Evolutionary conservation across 208 protist species (phyloP), one percentile per base, ranked within the genome.

Genomic region (Trypanosoma avium): DNA sequence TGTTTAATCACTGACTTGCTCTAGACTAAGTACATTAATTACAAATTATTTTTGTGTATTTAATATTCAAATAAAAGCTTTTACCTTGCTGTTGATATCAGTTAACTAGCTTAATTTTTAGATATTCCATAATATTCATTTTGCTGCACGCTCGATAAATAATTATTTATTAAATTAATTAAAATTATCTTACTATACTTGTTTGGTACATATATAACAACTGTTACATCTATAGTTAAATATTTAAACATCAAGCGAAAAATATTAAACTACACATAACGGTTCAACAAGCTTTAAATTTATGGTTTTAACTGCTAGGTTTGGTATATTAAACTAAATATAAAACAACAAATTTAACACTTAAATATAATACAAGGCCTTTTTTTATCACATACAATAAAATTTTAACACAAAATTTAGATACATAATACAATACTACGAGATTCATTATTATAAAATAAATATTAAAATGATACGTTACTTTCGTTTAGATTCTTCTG

Each of bases 161-260:
- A 85, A 76, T 79, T 76, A 75, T 82, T 75, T 82, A 73, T 81
- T 76, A 82, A 82, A 61, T 82, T 75, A 88, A 70, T 72, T 81
- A 82, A 68, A 85, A 79, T 76, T 74, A 82, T 84, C 68, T 84
- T 82, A 78, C 71, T 88, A 82, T 82, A 73, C 69, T 82, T 79
- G 67, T 77, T 81, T 73, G 71, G 64, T 84, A 82, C 71, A 84
- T 84, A 88, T 82, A 79, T 62, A 81, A 82, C 73, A 82, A 88
- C 71, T 81, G 68, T 82, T 45, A 32, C 73, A 65, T 83, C 46
- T 77, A 71, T 86, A 86, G 61, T 86, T 82, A 81, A 79, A 86
- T 80, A 81, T 82, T 82, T 79, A 76, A 87, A 87, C 69, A 81
- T 79, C 73, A 81, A 79, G 79, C 57, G 22, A 70, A 70, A 70